phyloP scores from a whole-genome alignment of 2,329 filamentous ascomycete species.

The Alternaria sp. region DNA sequence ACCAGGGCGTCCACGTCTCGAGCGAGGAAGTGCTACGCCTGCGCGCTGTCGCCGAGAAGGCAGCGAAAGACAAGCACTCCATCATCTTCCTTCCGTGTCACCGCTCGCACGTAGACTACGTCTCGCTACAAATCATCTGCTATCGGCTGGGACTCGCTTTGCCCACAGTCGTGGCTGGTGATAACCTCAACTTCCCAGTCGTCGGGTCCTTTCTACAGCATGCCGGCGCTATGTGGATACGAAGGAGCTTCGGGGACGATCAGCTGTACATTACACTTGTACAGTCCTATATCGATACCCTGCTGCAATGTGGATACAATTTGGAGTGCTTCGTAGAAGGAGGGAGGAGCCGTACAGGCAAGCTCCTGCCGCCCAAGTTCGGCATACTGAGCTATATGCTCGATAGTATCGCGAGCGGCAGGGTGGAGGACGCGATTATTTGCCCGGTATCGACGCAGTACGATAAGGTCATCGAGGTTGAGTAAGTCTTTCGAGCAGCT shows the following conservation, averaged over 20 bases:
- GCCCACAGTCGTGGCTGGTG: conserved; percentile 90
- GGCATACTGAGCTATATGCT: conserved; percentile 91
- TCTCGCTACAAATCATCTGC: conserved; percentile 92
- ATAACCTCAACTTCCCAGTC: conserved; percentile 93
- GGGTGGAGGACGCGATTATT: conserved; percentile 89
- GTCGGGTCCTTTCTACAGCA: conserved; percentile 91
- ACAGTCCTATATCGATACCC: conserved; percentile 91
- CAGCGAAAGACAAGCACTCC: conserved; percentile 86
- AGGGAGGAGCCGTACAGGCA: conserved; percentile 89
- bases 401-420: conserved; percentile 85
- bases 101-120: conserved; percentile 94
- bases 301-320: conserved; percentile 90
- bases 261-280: conserved; percentile 90
- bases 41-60: conserved; percentile 80
- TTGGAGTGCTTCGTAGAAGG: conserved; percentile 99
- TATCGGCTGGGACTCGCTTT: conserved; percentile 89
- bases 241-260: conserved; percentile 90
- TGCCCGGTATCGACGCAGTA: conserved; percentile 98
- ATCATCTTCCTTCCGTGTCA: conserved; percentile 97
- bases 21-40: conserved; percentile 90
- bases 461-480: conserved; percentile 96
- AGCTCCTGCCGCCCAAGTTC: conserved; percentile 92
- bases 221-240: conserved; percentile 96
- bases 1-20: conserved; percentile 96
- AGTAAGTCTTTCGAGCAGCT: conserved; percentile 22